Base-by-base conservation (phyloP, 768 basidiomycete species). In the Solioccasus polychromus region DNA sequence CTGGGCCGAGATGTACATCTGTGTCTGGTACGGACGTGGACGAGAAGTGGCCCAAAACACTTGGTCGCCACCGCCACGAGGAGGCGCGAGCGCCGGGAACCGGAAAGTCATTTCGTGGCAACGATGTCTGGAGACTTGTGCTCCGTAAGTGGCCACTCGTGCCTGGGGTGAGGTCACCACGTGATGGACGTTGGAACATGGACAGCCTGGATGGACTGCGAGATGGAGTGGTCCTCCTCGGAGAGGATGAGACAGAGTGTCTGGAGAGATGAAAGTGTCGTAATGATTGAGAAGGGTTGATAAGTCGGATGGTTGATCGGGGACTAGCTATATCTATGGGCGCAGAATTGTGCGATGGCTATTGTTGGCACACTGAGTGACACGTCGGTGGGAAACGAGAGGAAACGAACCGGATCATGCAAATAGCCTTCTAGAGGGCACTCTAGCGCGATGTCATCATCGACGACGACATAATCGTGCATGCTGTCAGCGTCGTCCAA, bases 1-100 rank as follows among this genome's bases (percentile, higher is more conserved):
- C 71, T 24, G 73, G 69, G 35, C 68, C 62, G 39, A 71, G 58
- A 40, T 65, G 76, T 39, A 68, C 51, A 57, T 72, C 75, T 35
- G 68, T 52, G 55, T 72, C 75, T 34, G 76, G 68, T 24, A 68
- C 59, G 40, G 78, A 73, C 42, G 72, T 55, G 44, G 77, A 72
- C 23, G 75, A 68, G 57, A 86, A 86, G 52, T 85, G 79, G 6
- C 78, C 80, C 19, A 85, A 63, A 19, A 87, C 76, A 50, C 75
- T 80, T 10, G 85, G 82, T n/a, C 81, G 73, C 78, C 78, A 82
- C 63, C 68, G 76, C 39, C 77, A 70, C 10, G 66, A 59, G 23
- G 60, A 55, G 36, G 34, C 12, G 18, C 47, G 54, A 24, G 53
- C 53, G 39, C 49, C 6, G 44, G 44, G 17, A 37, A 42, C 24